Evolutionary conservation across 164 flowering plant genomes (phyloP).

Genomic region (Tetrastigma voinierianum): DNA sequence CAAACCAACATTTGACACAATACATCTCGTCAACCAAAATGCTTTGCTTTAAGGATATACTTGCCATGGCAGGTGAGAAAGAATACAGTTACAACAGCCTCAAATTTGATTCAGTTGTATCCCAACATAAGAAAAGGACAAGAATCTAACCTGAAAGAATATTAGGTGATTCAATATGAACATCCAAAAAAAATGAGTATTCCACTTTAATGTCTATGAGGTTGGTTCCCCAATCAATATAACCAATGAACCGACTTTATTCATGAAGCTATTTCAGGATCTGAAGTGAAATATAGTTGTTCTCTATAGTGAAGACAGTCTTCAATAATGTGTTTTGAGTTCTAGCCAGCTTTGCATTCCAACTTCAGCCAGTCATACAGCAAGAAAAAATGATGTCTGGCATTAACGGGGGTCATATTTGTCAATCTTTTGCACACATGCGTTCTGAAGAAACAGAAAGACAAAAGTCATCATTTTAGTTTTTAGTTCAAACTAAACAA

Average conservation of each 20-base stretch:
- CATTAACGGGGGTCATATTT: conserved; percentile 4
- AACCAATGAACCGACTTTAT: neutral
- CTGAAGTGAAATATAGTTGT: neutral
- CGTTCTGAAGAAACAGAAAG: conserved; percentile 42
- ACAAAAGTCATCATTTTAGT: neutral
- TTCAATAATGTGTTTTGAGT: neutral
- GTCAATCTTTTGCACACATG: conserved; percentile 46
- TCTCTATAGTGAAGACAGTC: neutral
- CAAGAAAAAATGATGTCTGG: neutral
- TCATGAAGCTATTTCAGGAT: neutral
- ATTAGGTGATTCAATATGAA: neutral
- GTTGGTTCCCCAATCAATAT: neutral
- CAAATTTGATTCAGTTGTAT: neutral
- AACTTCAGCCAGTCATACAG: neutral
- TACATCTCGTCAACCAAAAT: conserved; percentile 1
- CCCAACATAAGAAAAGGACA: neutral
- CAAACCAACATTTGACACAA: too few species aligned
- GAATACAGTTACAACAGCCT: neutral
- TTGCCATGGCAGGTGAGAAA: neutral
- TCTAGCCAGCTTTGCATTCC: neutral
- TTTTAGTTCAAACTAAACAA: neutral
- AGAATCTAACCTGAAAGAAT: conserved; percentile 9
- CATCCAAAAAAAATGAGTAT: conserved; percentile 5
- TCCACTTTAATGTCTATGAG: neutral
- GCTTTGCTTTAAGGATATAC: neutral